Conservation (phyloP, 768 basidiomycete genomes). For the Podaxis pistillaris region DNA sequence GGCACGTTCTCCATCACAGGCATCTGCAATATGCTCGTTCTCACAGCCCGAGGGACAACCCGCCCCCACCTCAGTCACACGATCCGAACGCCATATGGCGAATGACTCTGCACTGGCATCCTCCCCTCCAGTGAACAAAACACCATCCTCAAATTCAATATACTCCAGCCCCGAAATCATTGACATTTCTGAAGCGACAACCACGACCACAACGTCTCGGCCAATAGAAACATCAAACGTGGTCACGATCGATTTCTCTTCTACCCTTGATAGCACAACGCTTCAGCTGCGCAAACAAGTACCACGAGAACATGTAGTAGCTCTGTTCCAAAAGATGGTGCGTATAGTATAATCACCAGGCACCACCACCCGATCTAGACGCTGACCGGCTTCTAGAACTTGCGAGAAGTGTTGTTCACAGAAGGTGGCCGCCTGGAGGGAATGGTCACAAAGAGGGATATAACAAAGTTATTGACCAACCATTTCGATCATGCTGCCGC, state of each 20-base stretch:
- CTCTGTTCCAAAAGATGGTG: constrained; percentile 74
- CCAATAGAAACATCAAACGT: constrained; percentile 24
- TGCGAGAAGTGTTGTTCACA: constrained; percentile 68
- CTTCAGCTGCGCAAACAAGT: constrained; percentile 68
- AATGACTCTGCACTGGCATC: not conserved
- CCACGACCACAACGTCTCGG: constrained; percentile 9
- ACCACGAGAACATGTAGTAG: constrained; percentile 68
- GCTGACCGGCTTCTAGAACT: constrained; percentile 41
- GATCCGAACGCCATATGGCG: not conserved
- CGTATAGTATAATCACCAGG: constrained; percentile 10
- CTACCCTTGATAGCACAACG: constrained; percentile 45
- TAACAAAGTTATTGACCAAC: constrained; percentile 55
- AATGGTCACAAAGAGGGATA: constrained; percentile 67
- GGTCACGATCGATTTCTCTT: constrained; percentile 34
- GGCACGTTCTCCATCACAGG: constrained; percentile 1
- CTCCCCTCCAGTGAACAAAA: not conserved
- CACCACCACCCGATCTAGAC: not conserved
- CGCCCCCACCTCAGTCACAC: not conserved
- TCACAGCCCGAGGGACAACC: constrained; percentile 19
- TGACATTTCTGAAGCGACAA: not conserved
- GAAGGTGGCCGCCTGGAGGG: constrained; percentile 57
- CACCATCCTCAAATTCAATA: not conserved
- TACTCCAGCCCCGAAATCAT: not conserved
- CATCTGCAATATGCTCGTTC: constrained; percentile 40
- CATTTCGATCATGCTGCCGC: constrained; percentile 56